phyloP scores from a whole-genome alignment of 306 rosid species.

The Albizia julibrissin region DNA sequence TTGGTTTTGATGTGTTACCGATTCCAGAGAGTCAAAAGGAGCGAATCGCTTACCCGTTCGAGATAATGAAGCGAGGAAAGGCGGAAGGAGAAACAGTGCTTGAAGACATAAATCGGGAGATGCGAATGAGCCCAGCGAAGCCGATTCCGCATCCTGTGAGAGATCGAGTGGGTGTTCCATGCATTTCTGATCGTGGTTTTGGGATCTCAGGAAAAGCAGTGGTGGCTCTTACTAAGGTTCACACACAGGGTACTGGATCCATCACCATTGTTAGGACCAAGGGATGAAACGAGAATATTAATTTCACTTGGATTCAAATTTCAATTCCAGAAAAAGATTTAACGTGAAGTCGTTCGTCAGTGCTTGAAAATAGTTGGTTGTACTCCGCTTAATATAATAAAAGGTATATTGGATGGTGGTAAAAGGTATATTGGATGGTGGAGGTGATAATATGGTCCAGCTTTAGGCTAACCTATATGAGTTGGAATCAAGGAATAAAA shows the following conservation, averaged over 20 bases:
- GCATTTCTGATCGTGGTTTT: conserved; percentile 1
- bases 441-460: no score
- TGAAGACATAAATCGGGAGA: conserved; percentile 31
- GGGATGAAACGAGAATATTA: neutral
- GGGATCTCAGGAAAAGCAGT: conserved; percentile 30
- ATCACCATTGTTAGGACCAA: conserved; percentile 35
- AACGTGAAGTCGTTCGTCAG: neutral
- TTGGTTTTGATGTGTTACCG: neutral
- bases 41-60: conserved; percentile 28
- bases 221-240: conserved; percentile 22
- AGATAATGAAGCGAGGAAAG: conserved; percentile 35
- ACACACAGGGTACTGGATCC: conserved; percentile 35
- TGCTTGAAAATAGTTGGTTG: neutral
- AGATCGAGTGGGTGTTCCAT: conserved; percentile 15
- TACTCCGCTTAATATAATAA: no score
- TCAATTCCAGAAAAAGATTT: neutral
- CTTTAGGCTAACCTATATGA: no score
- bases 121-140: conserved; percentile 31
- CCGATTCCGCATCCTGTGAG: conserved; percentile 32
- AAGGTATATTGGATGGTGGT: no score
- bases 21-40: neutral
- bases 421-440: no score
- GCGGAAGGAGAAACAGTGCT: conserved; percentile 35
- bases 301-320: neutral
- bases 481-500: no score